Evolutionary conservation across 2,329 filamentous ascomycete genomes (phyloP).

Genomic region (Pestalotiopsis sp.): DNA sequence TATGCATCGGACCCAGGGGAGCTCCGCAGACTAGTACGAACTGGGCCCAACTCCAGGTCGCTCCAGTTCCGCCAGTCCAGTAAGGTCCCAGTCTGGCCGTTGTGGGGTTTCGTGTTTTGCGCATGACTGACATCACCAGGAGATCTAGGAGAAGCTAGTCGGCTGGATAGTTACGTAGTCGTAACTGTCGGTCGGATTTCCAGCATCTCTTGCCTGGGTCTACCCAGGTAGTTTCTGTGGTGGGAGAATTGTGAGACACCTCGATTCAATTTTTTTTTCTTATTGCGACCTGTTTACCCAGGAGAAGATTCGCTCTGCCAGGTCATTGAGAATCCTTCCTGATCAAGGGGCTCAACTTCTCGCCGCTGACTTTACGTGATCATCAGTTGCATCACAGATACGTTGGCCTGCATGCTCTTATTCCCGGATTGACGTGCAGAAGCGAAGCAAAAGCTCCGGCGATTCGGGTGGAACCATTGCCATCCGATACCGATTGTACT

Average conservation of each 20-base stretch:
- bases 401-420: background rate
- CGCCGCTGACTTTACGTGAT: background rate
- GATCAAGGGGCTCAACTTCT: background rate
- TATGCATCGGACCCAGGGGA: background rate
- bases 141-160: conserved; percentile 3
- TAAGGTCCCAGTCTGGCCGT: background rate
- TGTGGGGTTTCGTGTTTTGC: conserved; percentile 3
- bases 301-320: background rate
- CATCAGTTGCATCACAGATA: background rate
- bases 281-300: background rate
- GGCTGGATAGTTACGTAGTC: background rate
- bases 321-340: background rate
- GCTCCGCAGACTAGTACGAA: conserved; percentile 6
- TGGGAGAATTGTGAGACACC: background rate
- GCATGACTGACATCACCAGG: conserved; percentile 15
- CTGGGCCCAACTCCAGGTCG: background rate
- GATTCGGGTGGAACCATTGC: background rate
- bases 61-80: background rate
- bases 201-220: background rate
- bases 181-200: background rate
- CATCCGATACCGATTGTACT: background rate
- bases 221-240: background rate
- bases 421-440: background rate
- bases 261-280: background rate
- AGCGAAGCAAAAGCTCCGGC: background rate